phyloP scores from a whole-genome alignment of 208 protist species.

The Lotmaria passim region DNA sequence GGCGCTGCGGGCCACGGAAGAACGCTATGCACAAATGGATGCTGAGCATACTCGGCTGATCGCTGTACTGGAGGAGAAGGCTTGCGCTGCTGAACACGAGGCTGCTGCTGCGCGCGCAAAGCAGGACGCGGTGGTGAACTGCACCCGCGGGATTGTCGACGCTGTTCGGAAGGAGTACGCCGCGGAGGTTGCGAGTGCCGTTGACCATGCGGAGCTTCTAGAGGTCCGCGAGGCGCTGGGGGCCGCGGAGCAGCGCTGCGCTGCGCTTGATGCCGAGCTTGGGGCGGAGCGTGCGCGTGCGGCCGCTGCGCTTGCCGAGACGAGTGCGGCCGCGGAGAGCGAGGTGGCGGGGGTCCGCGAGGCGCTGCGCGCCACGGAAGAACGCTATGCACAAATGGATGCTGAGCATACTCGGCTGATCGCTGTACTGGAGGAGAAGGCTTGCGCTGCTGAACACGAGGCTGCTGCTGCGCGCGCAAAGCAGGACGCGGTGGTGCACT shows the following conservation, averaged over 20 bases:
- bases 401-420: no score
- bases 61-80: no score
- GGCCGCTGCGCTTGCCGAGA: conserved; percentile 7
- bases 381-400: no score
- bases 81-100: background rate
- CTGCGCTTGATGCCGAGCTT: no score
- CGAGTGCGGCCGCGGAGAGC: background rate
- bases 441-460: background rate
- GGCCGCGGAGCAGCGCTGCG: no score
- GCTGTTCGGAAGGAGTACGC: background rate
- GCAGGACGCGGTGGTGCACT: background rate
- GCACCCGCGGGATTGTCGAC: background rate
- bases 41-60: no score
- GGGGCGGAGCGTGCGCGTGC: no score
- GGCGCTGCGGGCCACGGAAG: background rate
- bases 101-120: conserved; percentile 2
- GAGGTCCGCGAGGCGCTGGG: no score
- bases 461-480: background rate
- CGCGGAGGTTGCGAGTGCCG: background rate
- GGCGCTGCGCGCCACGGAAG: background rate
- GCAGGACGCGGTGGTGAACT: background rate
- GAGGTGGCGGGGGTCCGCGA: background rate
- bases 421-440: background rate
- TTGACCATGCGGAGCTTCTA: no score
- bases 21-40: no score